Conservation (phyloP, 2,329 filamentous ascomycete species). For the Fusarium xyrophilum region DNA sequence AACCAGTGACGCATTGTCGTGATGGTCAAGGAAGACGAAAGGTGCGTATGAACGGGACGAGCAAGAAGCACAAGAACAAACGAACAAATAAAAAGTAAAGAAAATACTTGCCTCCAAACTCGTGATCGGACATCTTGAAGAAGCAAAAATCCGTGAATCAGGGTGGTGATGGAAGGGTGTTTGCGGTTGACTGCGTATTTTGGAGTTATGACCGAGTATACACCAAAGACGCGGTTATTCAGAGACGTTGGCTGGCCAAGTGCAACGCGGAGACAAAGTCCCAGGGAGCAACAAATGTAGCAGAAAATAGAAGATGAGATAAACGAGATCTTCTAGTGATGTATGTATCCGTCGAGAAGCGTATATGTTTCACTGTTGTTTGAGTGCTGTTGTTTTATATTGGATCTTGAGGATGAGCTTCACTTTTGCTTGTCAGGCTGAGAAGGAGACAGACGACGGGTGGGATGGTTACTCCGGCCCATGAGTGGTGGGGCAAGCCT, state of each 20-base stretch:
- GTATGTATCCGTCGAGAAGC: background rate
- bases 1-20: constrained; percentile 24
- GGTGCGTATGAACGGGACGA: background rate
- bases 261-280: constrained; percentile 14
- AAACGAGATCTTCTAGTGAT: background rate
- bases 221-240: constrained; percentile 24
- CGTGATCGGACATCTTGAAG: constrained; percentile 67
- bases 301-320: background rate
- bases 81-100: constrained; percentile 9
- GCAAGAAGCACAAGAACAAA: background rate
- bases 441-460: constrained; percentile 38
- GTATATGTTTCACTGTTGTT: constrained; percentile 10
- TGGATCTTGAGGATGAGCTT: constrained; percentile 18
- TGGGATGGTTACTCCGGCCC: constrained; percentile 37
- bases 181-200: constrained; percentile 12
- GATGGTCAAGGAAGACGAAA: constrained; percentile 1
- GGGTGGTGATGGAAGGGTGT: constrained; percentile 2
- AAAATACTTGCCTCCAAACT: constrained; percentile 64
- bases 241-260: constrained; percentile 10
- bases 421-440: constrained; percentile 5
- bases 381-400: constrained; percentile 7
- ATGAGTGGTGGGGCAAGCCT: constrained; percentile 44
- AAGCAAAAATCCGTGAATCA: background rate
- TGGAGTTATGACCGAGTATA: constrained; percentile 12
- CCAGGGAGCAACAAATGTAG: background rate